These are phyloP conservation scores for Aspergillus ostianus DNA, from an alignment of 495 filamentous ascomycete genomes.

Conservation along the genomic window DNA sequence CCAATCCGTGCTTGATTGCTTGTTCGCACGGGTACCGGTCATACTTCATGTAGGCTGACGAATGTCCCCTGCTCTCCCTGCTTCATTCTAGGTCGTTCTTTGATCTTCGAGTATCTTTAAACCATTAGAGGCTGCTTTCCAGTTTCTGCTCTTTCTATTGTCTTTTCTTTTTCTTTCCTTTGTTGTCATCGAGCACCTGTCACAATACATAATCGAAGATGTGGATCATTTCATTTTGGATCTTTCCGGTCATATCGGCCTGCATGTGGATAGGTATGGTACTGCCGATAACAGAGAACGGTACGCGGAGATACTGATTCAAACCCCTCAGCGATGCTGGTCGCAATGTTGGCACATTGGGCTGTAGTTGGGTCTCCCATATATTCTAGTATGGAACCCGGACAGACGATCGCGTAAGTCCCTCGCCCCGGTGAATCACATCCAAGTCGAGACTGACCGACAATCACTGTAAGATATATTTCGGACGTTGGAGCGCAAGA, in stretches of 20 bases:
- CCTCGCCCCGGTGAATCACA: background rate
- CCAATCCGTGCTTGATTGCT: background rate
- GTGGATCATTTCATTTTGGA: slow-evolving; percentile 62
- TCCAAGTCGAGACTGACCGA: slow-evolving; percentile 1
- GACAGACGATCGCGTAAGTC: slow-evolving; percentile 72
- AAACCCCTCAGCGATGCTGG: slow-evolving; percentile 53
- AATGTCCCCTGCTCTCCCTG: background rate
- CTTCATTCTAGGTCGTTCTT: background rate
- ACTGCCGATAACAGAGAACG: slow-evolving; percentile 12
- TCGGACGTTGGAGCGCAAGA: slow-evolving; percentile 76
- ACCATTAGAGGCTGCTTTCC: no score
- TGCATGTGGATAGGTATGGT: slow-evolving; percentile 71
- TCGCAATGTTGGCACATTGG: slow-evolving; percentile 73
- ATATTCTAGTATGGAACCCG: slow-evolving; percentile 64
- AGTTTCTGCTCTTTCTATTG: background rate
- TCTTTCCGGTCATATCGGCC: slow-evolving; percentile 78
- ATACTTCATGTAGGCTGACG: background rate
- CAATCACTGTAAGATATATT: slow-evolving; percentile 44
- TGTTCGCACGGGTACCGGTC: background rate
- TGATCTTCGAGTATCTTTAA: background rate
- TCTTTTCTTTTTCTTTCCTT: background rate
- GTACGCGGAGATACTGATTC: background rate
- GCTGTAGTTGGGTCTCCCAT: slow-evolving; percentile 52
- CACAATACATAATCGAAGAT: slow-evolving; percentile 26
- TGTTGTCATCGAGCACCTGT: background rate